phyloP scores from a whole-genome alignment of 176 grass and related monocot genomes.

The Dendrocalamus sinicus region DNA sequence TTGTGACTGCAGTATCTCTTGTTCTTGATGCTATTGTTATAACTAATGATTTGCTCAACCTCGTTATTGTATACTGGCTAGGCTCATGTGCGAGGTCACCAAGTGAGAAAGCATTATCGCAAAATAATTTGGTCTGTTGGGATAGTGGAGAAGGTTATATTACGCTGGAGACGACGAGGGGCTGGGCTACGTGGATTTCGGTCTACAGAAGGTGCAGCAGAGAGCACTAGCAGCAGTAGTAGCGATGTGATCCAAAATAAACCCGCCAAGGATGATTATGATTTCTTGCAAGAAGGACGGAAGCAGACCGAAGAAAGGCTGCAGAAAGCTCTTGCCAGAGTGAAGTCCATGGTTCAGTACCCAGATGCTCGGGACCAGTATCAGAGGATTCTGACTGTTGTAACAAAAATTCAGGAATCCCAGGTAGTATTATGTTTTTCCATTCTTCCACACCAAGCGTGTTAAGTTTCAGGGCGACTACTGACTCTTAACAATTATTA shows the following conservation, averaged over 20 bases:
- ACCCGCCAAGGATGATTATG: slow-evolving; percentile 63
- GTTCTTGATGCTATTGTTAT: not conserved
- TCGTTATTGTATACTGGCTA: slow-evolving; percentile 43
- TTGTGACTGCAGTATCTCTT: not conserved
- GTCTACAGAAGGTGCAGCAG: slow-evolving; percentile 53
- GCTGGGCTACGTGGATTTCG: slow-evolving; percentile 82
- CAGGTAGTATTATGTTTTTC: slow-evolving; percentile 56
- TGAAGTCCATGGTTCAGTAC: slow-evolving; percentile 89
- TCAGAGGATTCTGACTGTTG: slow-evolving; percentile 73
- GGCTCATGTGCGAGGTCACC: slow-evolving; percentile 96
- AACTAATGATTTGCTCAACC: slow-evolving; percentile 24
- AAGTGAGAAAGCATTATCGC: slow-evolving; percentile 95
- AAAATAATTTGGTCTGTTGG: slow-evolving; percentile 92
- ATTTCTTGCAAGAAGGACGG: slow-evolving; percentile 76
- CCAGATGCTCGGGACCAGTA: slow-evolving; percentile 87
- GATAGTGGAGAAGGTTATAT: slow-evolving; percentile 90
- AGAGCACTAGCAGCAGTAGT: slow-evolving; percentile 38
- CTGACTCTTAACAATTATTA: not conserved
- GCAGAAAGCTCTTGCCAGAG: slow-evolving; percentile 92
- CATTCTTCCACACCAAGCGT: not conserved
- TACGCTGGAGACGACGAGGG: slow-evolving; percentile 83
- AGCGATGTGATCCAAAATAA: slow-evolving; percentile 36
- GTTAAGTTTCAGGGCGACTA: not conserved
- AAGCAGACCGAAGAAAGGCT: slow-evolving; percentile 77
- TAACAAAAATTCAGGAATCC: slow-evolving; percentile 87